A percentile compares a stretch with the other conserved stretches of the same genome.
phyloP scores from a whole-genome alignment of 805 yeast species.

The Pichia insulana region DNA sequence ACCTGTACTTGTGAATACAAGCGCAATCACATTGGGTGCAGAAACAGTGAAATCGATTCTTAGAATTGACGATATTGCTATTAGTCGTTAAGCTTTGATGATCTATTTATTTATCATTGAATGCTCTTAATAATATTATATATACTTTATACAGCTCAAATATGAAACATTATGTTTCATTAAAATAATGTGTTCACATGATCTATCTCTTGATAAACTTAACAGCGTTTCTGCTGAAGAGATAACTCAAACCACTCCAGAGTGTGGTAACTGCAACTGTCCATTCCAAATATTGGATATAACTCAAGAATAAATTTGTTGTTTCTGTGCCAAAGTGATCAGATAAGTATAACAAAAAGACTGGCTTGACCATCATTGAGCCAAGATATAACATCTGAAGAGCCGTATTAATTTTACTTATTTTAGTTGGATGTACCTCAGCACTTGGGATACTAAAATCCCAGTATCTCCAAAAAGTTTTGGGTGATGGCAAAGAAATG shows the following conservation, averaged over 20 bases:
- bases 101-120: neutral
- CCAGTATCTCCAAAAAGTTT: conserved; percentile 61
- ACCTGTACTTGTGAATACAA: conserved; percentile 89
- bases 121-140: neutral
- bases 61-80: conserved; percentile 95
- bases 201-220: conserved; percentile 23
- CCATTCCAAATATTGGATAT: conserved; percentile 34
- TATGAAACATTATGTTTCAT: neutral
- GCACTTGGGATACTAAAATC: conserved; percentile 77
- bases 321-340: conserved; percentile 20
- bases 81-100: conserved; percentile 49
- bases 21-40: conserved; percentile 90
- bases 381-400: conserved; percentile 89
- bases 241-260: conserved; percentile 69
- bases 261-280: conserved; percentile 64
- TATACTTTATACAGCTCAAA: no score
- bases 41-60: conserved; percentile 94
- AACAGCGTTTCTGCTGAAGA: conserved; percentile 62
- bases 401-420: conserved; percentile 84
- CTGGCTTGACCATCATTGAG: conserved; percentile 47
- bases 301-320: conserved; percentile 19
- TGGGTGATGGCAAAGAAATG: conserved; percentile 65
- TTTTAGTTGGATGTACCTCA: conserved; percentile 76
- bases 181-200: neutral
- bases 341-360: conserved; percentile 30